Percentiles rank a stretch among this genome's conserved stretches.
phyloP scores from a whole-genome alignment of 1,139 yeast genomes.

The Saccharomyces hybrid region DNA sequence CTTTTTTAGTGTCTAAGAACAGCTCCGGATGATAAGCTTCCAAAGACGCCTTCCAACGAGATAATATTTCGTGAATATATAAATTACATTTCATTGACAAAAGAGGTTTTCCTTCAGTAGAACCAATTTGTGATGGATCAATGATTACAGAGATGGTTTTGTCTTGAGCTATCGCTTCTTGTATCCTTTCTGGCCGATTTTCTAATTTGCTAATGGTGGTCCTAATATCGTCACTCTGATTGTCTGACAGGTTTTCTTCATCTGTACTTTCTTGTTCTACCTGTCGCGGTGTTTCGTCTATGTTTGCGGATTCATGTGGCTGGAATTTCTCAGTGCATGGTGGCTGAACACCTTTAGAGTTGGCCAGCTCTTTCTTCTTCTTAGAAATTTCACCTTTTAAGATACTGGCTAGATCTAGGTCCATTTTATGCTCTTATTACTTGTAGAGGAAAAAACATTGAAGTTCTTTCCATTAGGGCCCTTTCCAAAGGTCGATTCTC shows the following conservation, averaged over 20 bases:
- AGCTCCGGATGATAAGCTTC: conserved; percentile 17
- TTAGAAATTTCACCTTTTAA: conserved; percentile 33
- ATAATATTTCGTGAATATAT: conserved; percentile 41
- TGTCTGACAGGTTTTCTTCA: conserved; percentile 19
- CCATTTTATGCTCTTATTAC: conserved; percentile 4
- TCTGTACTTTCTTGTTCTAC: conserved; percentile 9
- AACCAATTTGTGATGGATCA: conserved; percentile 18
- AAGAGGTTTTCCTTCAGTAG: conserved; percentile 2
- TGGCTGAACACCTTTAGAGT: background rate
- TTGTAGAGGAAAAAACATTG: background rate
- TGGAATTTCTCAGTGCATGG: conserved; percentile 4
- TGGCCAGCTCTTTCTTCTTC: conserved; percentile 23
- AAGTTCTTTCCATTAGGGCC: background rate
- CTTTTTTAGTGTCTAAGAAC: conserved; percentile 47
- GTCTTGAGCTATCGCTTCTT: conserved; percentile 1
- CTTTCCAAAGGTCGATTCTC: background rate
- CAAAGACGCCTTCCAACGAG: conserved; percentile 37
- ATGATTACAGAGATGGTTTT: background rate
- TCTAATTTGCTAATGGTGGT: conserved; percentile 8
- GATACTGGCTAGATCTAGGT: conserved; percentile 34
- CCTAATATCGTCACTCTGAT: conserved; percentile 12
- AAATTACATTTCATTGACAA: conserved; percentile 41
- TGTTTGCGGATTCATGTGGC: background rate
- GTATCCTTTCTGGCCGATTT: conserved; percentile 26
- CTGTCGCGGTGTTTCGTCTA: background rate